Evolutionary conservation across 768 basidiomycete species (phyloP), one percentile per base, ranked within the genome.

Genomic region (Russula sp.): DNA sequence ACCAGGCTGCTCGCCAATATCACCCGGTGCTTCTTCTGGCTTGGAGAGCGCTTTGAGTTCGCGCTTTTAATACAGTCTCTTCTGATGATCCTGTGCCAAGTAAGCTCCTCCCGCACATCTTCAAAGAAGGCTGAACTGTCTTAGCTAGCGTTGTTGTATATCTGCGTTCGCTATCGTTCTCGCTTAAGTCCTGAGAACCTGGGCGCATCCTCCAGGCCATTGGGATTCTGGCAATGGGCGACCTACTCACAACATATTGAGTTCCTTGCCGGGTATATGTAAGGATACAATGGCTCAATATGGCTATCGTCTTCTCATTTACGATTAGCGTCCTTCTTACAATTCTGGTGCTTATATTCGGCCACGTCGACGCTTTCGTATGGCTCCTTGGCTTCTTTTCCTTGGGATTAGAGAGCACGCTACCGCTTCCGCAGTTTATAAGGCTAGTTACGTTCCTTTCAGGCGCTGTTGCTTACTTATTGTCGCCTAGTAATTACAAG

Each of bases 11-110:
- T 89, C 61, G 89, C 90, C 53, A 93, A 93, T 72, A 90, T 93
- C 56, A 87, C 87, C 29, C 80, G 91, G 69, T 93, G 91, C 72
- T 93, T 92, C 78, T 93, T 93, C 75, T 93, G 91, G 91, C 75
- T 93, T 39, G 91, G 91, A 58, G 77, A 85, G 42, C 87, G 69
- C 56, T 93, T 91, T 71, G 91, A 93, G 75, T 73, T 80, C 49
- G 81, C 90, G 2, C 74, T 93, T 55, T 77, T 93, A n/a, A 66
- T 90, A 9, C 91, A 93, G 73, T 90, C 89, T 18, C 73, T 93
- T 59, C 76, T 93, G 55, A 90, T 93, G 91, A 92, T 93, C 63
- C 64, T 87, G 48, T 83, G 90, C 16, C 91, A 93, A 75, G 90
- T 89, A 69, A 56, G 79, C 68, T 42, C 32, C 50, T 2, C 56